Conservation (phyloP, 768 basidiomycete species). For the Russula dissimulans region DNA sequence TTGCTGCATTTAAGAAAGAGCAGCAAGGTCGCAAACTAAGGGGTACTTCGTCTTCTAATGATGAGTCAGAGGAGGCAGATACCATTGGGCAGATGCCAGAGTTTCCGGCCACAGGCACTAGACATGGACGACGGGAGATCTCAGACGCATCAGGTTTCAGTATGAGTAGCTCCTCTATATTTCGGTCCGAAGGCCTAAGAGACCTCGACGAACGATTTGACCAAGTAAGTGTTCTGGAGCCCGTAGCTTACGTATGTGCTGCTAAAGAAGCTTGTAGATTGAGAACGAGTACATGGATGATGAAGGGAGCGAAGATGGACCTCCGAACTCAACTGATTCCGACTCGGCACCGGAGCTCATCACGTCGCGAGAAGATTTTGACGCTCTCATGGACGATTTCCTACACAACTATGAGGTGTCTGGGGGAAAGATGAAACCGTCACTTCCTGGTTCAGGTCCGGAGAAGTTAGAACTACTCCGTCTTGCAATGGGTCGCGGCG, state of each 20-base stretch:
- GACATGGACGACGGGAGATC: slow-evolving; percentile 59
- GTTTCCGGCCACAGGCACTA: slow-evolving; percentile 73
- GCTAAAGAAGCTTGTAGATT: slow-evolving; percentile 43
- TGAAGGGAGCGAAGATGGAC: slow-evolving; percentile 40
- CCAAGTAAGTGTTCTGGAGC: slow-evolving; percentile 44
- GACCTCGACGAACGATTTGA: slow-evolving; percentile 92
- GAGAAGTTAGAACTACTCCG: slow-evolving; percentile 80
- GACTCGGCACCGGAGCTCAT: slow-evolving; percentile 68
- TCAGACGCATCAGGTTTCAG: slow-evolving; percentile 91
- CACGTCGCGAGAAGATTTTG: slow-evolving; percentile 82
- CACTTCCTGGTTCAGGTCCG: slow-evolving; percentile 59
- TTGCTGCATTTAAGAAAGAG: slow-evolving; percentile 66
- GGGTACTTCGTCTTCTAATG: slow-evolving; percentile 34
- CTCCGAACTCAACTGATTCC: slow-evolving; percentile 32
- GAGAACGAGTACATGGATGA: slow-evolving; percentile 66
- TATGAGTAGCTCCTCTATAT: slow-evolving; percentile 97
- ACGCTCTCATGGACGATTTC: slow-evolving; percentile 88
- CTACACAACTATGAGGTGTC: slow-evolving; percentile 84
- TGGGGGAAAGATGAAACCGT: slow-evolving; percentile 76
- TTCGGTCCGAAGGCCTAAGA: slow-evolving; percentile 79
- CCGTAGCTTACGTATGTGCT: not conserved
- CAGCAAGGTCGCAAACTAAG: slow-evolving; percentile 16
- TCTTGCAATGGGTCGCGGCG: slow-evolving; percentile 63
- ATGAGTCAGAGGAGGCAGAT: slow-evolving; percentile 66
- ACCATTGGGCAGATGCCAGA: slow-evolving; percentile 69